These are phyloP conservation scores for Phaeophleospora eucalypticola DNA, from an alignment of 2,329 filamentous ascomycete genomes.

Conservation along the genomic window DNA sequence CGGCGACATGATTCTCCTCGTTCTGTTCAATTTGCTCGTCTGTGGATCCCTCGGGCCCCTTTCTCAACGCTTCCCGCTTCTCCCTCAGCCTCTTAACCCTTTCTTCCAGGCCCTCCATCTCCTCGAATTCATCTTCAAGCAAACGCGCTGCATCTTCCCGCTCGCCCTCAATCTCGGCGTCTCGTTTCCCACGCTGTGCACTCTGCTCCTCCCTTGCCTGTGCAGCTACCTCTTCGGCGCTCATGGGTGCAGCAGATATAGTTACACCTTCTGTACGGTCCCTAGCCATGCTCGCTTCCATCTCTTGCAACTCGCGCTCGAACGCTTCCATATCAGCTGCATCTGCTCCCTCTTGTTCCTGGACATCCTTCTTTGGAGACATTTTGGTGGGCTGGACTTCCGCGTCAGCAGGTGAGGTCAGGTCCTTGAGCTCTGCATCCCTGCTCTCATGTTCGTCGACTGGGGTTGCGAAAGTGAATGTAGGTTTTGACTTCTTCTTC, in stretches of 20 bases:
- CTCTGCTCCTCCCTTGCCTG: conserved; percentile 44
- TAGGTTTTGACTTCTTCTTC: conserved; percentile 21
- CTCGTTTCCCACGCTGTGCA: conserved; percentile 38
- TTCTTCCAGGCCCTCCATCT: conserved; percentile 48
- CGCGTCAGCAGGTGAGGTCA: not conserved
- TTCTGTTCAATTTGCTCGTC: not conserved
- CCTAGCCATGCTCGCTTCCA: conserved; percentile 20
- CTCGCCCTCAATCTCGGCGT: conserved; percentile 46
- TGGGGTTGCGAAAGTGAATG: conserved; percentile 3
- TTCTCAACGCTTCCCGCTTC: conserved; percentile 41
- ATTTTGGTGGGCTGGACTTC: not conserved
- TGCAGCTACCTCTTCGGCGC: conserved; percentile 44
- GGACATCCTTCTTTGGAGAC: not conserved
- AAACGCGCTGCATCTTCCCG: conserved; percentile 45
- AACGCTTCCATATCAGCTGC: conserved; percentile 61
- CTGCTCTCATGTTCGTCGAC: conserved; percentile 28
- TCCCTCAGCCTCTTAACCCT: conserved; percentile 43
- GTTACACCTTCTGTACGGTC: conserved; percentile 35
- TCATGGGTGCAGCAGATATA: conserved; percentile 45
- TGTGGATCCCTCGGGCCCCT: no score
- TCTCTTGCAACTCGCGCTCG: conserved; percentile 68
- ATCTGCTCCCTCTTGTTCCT: conserved; percentile 12
- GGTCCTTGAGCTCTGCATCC: conserved; percentile 2
- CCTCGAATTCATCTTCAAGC: conserved; percentile 48
- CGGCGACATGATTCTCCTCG: no score